phyloP scores from a whole-genome alignment of 768 basidiomycete species.

The Leccinum subtestaceum region DNA sequence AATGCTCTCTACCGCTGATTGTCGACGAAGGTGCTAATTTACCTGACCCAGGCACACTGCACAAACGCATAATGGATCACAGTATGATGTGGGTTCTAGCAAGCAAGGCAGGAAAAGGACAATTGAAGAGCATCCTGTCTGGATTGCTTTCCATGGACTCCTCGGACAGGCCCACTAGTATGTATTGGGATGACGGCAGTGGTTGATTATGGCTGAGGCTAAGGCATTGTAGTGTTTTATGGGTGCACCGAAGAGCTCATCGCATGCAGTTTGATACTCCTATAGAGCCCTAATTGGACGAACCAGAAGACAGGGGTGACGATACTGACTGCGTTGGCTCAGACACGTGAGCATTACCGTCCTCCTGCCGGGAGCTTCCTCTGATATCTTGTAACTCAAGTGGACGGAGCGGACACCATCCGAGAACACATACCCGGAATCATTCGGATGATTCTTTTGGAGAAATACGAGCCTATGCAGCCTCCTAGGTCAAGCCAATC shows the following conservation, averaged over 20 bases:
- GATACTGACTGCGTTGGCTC: constrained; percentile 22
- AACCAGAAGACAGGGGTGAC: constrained; percentile 22
- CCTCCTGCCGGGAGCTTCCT: not conserved
- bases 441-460: not conserved
- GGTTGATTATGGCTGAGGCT: too few relatives aligned
- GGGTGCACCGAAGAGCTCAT: constrained; percentile 7
- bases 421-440: not conserved
- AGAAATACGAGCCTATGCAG: too few relatives aligned
- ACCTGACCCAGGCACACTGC: constrained; percentile 7
- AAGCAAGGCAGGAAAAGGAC: constrained; percentile 2
- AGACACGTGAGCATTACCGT: constrained; percentile 6
- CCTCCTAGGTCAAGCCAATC: too few relatives aligned
- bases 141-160: constrained; percentile 9
- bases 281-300: constrained; percentile 10
- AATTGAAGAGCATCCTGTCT: constrained; percentile 16
- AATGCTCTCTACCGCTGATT: not conserved
- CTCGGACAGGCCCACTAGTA: constrained; percentile 4
- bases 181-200: not conserved
- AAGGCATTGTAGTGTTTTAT: not conserved
- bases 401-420: not conserved
- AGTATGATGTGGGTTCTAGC: constrained; percentile 16
- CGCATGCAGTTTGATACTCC: constrained; percentile 1
- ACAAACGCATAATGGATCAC: not conserved
- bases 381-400: not conserved
- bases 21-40: not conserved